Evolutionary conservation across 768 basidiomycete genomes (phyloP).

Genomic region (Asterophora parasitica): DNA sequence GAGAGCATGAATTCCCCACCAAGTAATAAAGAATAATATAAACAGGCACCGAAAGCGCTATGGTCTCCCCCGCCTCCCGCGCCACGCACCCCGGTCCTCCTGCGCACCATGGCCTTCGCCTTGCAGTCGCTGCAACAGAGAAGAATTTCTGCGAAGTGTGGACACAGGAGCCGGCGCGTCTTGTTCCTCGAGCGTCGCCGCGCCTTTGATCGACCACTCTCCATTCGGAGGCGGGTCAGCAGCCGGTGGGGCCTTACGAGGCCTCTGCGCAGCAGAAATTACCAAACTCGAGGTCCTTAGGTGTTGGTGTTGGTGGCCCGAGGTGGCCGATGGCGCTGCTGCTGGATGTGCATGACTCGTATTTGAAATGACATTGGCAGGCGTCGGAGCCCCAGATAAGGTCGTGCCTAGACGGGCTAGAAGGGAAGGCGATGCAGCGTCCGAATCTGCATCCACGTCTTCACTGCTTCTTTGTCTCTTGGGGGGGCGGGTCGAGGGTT

Average conservation of each 20-base stretch:
- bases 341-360: background rate
- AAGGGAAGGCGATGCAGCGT: conserved; percentile 30
- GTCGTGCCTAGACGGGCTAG: conserved; percentile 36
- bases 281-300: too few relatives aligned
- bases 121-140: conserved; percentile 34
- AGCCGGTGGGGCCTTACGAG: background rate
- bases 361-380: background rate
- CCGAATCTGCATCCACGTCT: conserved; percentile 11
- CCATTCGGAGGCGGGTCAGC: conserved; percentile 23
- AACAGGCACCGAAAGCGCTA: conserved; percentile 4
- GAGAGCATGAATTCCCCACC: background rate
- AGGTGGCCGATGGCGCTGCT: background rate
- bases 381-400: background rate
- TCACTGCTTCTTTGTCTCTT: conserved; percentile 30
- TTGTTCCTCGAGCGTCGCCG: conserved; percentile 26
- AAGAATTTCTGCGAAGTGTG: conserved; percentile 8
- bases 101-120: conserved; percentile 6
- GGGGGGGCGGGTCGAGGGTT: conserved; percentile 26
- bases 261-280: conserved; percentile 1
- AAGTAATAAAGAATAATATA: conserved; percentile 8
- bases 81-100: conserved; percentile 17
- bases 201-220: conserved; percentile 54
- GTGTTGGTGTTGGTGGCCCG: too few relatives aligned
- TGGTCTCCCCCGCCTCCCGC: conserved; percentile 22
- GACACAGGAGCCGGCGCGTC: conserved; percentile 1